Evolutionary conservation across 75 land plant genomes (phyloP).

Genomic region (Cryptomeria japonica): DNA sequence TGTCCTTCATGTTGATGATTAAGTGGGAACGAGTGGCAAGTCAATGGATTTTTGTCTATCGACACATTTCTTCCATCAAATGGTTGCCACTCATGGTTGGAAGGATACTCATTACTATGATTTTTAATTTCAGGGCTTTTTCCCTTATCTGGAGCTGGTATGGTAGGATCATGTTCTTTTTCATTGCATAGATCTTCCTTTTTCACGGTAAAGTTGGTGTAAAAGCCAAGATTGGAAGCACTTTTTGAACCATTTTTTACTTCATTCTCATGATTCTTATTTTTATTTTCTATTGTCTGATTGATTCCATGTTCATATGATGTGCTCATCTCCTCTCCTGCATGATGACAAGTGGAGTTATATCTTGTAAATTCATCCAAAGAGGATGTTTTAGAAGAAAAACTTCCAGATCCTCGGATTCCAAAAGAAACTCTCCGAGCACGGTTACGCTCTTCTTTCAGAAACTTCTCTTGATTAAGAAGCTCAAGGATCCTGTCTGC

Average conservation of each 20-base stretch:
- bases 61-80: not conserved
- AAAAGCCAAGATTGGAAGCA: not conserved
- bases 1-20: not conserved
- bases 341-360: not conserved
- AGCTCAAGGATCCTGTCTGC: constrained; percentile 64
- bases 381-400: constrained; percentile 19
- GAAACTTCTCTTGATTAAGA: constrained; percentile 58
- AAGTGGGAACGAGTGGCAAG: not conserved
- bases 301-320: constrained; percentile 1
- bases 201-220: not conserved
- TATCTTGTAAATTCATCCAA: not conserved
- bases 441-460: constrained; percentile 63
- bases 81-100: constrained; percentile 11
- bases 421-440: constrained; percentile 61
- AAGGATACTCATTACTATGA: not conserved
- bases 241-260: not conserved
- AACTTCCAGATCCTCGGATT: constrained; percentile 73
- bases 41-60: not conserved
- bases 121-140: not conserved
- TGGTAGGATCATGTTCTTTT: not conserved
- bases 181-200: not conserved
- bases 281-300: not conserved
- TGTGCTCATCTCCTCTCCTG: not conserved
- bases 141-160: not conserved
- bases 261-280: not conserved